These are phyloP conservation scores for Ogataea paraovalis DNA, from an alignment of 805 yeast species.

Conservation along the genomic window DNA sequence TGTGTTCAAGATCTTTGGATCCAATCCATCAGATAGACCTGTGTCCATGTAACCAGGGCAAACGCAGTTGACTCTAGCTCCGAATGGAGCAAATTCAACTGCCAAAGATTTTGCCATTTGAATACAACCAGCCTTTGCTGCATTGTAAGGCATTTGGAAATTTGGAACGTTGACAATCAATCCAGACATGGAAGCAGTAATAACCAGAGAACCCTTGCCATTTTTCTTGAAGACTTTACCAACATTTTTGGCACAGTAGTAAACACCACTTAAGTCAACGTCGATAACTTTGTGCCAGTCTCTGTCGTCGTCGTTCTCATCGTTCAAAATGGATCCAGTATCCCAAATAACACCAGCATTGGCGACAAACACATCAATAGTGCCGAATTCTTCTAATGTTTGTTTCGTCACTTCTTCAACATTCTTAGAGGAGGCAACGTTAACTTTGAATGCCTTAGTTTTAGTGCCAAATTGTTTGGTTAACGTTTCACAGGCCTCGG, in stretches of 20 bases:
- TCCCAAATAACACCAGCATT: constrained; percentile 39
- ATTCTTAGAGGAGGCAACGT: constrained; percentile 34
- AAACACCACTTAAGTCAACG: constrained; percentile 48
- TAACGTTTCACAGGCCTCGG: constrained; percentile 17
- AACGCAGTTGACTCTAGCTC: constrained; percentile 48
- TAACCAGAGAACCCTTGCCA: constrained; percentile 45
- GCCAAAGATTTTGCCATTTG: constrained; percentile 46
- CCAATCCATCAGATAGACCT: constrained; percentile 35
- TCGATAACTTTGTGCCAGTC: constrained; percentile 41
- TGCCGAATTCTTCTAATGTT: constrained; percentile 36
- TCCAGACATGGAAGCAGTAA: constrained; percentile 55
- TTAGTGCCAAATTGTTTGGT: constrained; percentile 25
- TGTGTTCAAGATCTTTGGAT: constrained; percentile 22
- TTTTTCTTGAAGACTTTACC: constrained; percentile 46
- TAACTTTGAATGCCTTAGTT: constrained; percentile 29
- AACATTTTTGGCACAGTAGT: constrained; percentile 49
- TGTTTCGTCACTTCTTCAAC: constrained; percentile 31
- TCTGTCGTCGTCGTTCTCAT: constrained; percentile 31
- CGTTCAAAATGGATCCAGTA: constrained; percentile 32
- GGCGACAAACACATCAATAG: constrained; percentile 39
- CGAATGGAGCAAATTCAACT: constrained; percentile 44
- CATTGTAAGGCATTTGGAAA: constrained; percentile 47
- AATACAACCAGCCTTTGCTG: constrained; percentile 48
- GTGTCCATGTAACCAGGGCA: constrained; percentile 53
- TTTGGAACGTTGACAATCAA: constrained; percentile 52